Percentiles rank a stretch among this genome's conserved stretches.
Evolutionary conservation across 257 asterid genomes (phyloP).

Genomic region (Parsonsia alboflavescens): DNA sequence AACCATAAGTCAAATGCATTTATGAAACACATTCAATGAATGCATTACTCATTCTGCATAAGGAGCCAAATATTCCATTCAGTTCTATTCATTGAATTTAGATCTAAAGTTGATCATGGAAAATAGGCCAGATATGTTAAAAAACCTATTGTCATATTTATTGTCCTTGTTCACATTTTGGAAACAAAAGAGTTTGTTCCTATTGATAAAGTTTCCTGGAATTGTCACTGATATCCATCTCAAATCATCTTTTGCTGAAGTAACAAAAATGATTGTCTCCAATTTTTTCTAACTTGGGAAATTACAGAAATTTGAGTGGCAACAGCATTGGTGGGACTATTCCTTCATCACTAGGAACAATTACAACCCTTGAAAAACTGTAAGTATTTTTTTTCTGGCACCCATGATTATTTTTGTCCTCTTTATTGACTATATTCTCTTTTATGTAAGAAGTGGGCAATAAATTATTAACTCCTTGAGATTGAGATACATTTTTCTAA

Average conservation of each 20-base stretch:
- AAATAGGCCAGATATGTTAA: too few relatives aligned
- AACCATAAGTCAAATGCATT: too few relatives aligned
- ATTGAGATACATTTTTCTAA: not conserved
- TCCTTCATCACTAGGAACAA: slow-evolving; percentile 73
- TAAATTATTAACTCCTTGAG: not conserved
- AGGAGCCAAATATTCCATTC: not conserved
- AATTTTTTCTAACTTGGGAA: not conserved
- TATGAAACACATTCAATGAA: not conserved
- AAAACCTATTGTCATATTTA: not conserved
- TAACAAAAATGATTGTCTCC: not conserved
- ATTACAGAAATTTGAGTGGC: slow-evolving; percentile 83
- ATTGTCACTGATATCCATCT: not conserved
- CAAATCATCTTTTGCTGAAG: not conserved
- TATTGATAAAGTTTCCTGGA: not conserved
- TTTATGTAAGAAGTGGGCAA: not conserved
- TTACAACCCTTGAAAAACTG: slow-evolving; percentile 63
- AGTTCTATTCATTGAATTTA: not conserved
- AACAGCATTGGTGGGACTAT: slow-evolving; percentile 76
- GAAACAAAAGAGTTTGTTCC: not conserved
- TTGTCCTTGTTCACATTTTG: not conserved
- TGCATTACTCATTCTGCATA: not conserved
- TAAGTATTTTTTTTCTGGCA: slow-evolving; percentile 32
- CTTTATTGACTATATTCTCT: not conserved
- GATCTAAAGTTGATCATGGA: not conserved
- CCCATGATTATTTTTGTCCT: slow-evolving; percentile 12